Evolutionary conservation across 768 basidiomycete genomes (phyloP).

Genomic region (Serendipita sp.): DNA sequence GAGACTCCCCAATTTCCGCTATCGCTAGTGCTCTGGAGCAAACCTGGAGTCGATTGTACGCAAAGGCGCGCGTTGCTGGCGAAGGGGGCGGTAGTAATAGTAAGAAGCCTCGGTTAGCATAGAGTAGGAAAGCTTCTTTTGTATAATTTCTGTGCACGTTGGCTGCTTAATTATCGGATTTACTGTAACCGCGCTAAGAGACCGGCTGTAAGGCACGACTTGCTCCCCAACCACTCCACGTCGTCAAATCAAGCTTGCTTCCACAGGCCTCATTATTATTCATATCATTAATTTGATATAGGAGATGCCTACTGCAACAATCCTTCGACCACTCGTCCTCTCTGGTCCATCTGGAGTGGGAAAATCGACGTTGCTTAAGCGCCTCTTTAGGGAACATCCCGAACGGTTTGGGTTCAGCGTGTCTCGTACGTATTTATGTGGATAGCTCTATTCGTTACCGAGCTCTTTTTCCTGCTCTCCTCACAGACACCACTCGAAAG

Average conservation of each 20-base stretch:
- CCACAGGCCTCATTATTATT: no score
- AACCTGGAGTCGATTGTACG: conserved; percentile 14
- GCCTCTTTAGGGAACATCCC: conserved; percentile 66
- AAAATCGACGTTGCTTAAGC: conserved; percentile 76
- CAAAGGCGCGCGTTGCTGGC: neutral
- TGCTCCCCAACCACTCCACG: neutral
- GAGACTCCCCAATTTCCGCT: conserved; percentile 60
- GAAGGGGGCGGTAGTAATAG: neutral
- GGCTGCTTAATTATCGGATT: no score
- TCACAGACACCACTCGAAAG: conserved; percentile 70
- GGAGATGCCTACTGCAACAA: neutral
- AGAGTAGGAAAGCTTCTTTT: neutral
- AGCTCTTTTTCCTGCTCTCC: conserved; percentile 1
- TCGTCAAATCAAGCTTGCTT: neutral
- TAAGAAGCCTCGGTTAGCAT: conserved; percentile 3
- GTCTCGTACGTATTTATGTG: conserved; percentile 46
- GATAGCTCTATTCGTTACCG: conserved; percentile 1
- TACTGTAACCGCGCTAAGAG: no score
- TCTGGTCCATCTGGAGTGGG: conserved; percentile 90
- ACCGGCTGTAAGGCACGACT: neutral
- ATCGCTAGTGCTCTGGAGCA: conserved; percentile 36
- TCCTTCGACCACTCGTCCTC: conserved; percentile 57
- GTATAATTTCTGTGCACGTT: neutral
- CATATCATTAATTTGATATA: neutral
- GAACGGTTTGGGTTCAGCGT: conserved; percentile 85